These are phyloP conservation scores for Lasiodiplodia sp. DNA, from an alignment of 2,329 filamentous ascomycete species.

Conservation along the genomic window DNA sequence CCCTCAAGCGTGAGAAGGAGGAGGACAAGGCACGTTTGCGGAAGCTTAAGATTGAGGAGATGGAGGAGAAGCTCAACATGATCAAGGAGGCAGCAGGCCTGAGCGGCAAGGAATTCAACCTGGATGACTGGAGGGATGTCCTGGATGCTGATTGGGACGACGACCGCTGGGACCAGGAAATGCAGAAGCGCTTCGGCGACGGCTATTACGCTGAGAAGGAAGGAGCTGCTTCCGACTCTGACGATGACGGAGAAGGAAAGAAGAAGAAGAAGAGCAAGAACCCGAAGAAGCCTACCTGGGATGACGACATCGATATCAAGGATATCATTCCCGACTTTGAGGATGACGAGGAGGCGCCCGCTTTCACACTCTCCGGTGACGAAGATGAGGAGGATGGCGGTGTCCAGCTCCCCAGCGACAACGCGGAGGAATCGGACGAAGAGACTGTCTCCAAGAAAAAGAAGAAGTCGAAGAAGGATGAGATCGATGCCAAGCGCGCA, in stretches of 20 bases:
- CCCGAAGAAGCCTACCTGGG: slow-evolving; percentile 86
- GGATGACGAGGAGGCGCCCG: slow-evolving; percentile 56
- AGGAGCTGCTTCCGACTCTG: slow-evolving; percentile 38
- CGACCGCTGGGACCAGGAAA: slow-evolving; percentile 87
- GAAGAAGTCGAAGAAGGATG: slow-evolving; percentile 53
- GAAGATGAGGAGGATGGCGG: slow-evolving; percentile 52
- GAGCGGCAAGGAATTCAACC: slow-evolving; percentile 68
- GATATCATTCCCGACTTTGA: slow-evolving; percentile 90
- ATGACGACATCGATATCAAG: slow-evolving; percentile 97
- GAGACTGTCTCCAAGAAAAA: slow-evolving; percentile 47
- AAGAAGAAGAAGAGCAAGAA: slow-evolving; percentile 61
- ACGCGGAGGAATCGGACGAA: slow-evolving; percentile 48
- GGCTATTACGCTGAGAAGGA: slow-evolving; percentile 83
- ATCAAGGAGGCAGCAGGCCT: slow-evolving; percentile 90
- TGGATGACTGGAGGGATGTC: slow-evolving; percentile 85
- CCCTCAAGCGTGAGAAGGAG: slow-evolving; percentile 76
- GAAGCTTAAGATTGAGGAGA: slow-evolving; percentile 89
- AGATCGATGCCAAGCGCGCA: slow-evolving; percentile 69
- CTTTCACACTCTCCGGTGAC: slow-evolving; percentile 64
- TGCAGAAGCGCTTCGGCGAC: slow-evolving; percentile 87
- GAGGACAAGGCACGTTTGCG: slow-evolving; percentile 84
- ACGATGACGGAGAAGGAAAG: slow-evolving; percentile 36
- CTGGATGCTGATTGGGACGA: slow-evolving; percentile 90
- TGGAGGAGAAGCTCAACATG: slow-evolving; percentile 83
- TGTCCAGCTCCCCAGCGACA: slow-evolving; percentile 13